Evolutionary conservation across 768 basidiomycete species (phyloP).

Genomic region (Boletus reticuloceps): DNA sequence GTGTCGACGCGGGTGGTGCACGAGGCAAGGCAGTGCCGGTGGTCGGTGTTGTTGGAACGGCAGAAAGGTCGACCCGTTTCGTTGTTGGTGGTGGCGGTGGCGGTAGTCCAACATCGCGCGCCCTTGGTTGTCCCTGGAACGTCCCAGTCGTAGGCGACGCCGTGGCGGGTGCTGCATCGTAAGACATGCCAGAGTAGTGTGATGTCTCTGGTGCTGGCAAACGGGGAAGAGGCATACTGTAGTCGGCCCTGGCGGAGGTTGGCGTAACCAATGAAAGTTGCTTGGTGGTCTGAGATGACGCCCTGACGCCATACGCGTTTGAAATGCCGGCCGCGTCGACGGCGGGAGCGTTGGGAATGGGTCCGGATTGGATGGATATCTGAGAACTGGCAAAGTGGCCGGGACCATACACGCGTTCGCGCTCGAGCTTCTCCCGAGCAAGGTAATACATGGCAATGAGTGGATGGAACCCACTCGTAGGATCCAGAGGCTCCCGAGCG

Average conservation of each 20-base stretch:
- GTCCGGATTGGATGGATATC: constrained; percentile 50
- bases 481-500: constrained; percentile 62
- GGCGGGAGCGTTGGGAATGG: constrained; percentile 14
- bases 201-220: constrained; percentile 79
- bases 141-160: constrained; percentile 57
- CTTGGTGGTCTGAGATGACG: constrained; percentile 31
- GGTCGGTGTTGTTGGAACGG: constrained; percentile 26
- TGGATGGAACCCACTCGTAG: constrained; percentile 91
- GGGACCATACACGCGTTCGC: constrained; percentile 90
- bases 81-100: constrained; percentile 31
- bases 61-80: constrained; percentile 31
- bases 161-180: constrained; percentile 50
- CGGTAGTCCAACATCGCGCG: constrained; percentile 58
- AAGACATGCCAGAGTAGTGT: constrained; percentile 80
- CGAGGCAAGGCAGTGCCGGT: constrained; percentile 45
- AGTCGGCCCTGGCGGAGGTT: constrained; percentile 55
- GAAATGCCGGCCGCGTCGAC: constrained; percentile 20
- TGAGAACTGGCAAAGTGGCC: constrained; percentile 95
- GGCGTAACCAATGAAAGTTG: constrained; percentile 25
- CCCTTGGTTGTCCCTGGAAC: constrained; percentile 62
- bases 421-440: constrained; percentile 91
- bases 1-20: constrained; percentile 74
- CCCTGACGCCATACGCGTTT: constrained; percentile 22
- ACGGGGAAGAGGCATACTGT: constrained; percentile 79
- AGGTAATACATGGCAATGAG: constrained; percentile 96